Base-by-base conservation (phyloP, 768 basidiomycete genomes). In the Pleurotus citrinopileatus region DNA sequence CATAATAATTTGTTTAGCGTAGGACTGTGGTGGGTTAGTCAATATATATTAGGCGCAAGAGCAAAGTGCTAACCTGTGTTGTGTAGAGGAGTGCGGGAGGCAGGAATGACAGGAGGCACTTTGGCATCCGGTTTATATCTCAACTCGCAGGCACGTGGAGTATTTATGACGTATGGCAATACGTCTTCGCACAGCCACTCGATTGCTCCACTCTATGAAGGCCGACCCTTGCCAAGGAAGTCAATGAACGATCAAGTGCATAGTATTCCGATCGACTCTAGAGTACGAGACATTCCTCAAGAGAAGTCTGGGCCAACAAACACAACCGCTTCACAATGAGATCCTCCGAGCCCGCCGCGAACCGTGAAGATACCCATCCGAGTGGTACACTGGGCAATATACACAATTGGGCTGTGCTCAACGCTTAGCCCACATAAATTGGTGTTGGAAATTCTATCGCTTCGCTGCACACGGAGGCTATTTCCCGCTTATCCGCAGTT, bases 1-100 rank as follows among this genome's bases (percentile, higher is more conserved):
- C 81, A 84, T 80, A 26, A 26, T 57, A 19, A 40, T n/a, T n/a
- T n/a, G n/a, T 45, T 2, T 40, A 40, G 12, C 7, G 17, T 40
- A 40, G 12, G 17, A 12, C 38, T 40, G 38, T 7, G 19, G 17
- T 40, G 38, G 13, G 38, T 40, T n/a, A 40, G 5, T 7, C 7
- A 40, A 40, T 40, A 34, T 34, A n/a, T 34, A 10, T 34, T 34
- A n/a, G 32, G 32, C 32, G 32, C n/a, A n/a, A 34, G 32, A 10
- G 32, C 3, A 34, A 10, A n/a, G 32, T 34, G n/a, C 32, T 34
- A 34, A 34, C 32, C n/a, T 34, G 32, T 9, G 3, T n/a, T 34
- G n/a, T n/a, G n/a, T 34, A n/a, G n/a, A 34, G n/a, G 32, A n/a
- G 32, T 34, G 10, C 10, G 32, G 9, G 32, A n/a, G 9, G 32